Base-by-base conservation (phyloP, 2,329 filamentous ascomycete genomes). In the Beauveria pseudobassiana region DNA sequence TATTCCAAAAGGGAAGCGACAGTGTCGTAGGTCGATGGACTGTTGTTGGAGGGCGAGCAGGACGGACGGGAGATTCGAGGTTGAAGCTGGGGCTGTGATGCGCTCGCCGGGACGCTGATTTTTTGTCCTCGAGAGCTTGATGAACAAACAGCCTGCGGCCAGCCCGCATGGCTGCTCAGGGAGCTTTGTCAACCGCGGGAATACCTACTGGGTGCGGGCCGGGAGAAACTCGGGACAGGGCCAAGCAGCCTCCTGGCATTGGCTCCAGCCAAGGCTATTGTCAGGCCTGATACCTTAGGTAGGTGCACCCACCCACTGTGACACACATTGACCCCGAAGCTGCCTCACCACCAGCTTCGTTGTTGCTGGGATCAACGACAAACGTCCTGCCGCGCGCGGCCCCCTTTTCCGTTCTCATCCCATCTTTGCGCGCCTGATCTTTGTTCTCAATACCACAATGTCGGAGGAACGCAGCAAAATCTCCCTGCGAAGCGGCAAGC, bases 401-500 rank as follows among this genome's bases (percentile, higher is more conserved):
- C 28, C 22, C 48, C 20, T 48, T n/a, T 12, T 24, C 16, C 14
- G 5, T 28, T 34, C 43, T 4, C n/a, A 16, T 49, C 22, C 18
- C n/a, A 34, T 42, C 9, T n/a, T 7, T 8, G 9, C 20, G 24
- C 43, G 20, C 20, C 28, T 16, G 3, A 16, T n/a, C 3, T 10
- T 43, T 34, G 18, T 34, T 5, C 38, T 45, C 48, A 42, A 28
- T 43, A 62, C 52, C 70, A 69, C 62, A 67, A 87, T 87, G 84
- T 85, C 84, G 16, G 84, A 87, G 67, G 83, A 86, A 67, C 78
- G 80, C 66, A 80, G 78, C 72, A 85, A 82, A 73, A 83, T 86
- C 67, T 88, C 86, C 62, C 79, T 88, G 62, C 80, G 86, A 45
- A 86, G 79, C 71, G 83, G 82, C 61, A 87, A 86, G 73, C 78